phyloP scores from a whole-genome alignment of 768 basidiomycete genomes.

The Suillus weaverae region DNA sequence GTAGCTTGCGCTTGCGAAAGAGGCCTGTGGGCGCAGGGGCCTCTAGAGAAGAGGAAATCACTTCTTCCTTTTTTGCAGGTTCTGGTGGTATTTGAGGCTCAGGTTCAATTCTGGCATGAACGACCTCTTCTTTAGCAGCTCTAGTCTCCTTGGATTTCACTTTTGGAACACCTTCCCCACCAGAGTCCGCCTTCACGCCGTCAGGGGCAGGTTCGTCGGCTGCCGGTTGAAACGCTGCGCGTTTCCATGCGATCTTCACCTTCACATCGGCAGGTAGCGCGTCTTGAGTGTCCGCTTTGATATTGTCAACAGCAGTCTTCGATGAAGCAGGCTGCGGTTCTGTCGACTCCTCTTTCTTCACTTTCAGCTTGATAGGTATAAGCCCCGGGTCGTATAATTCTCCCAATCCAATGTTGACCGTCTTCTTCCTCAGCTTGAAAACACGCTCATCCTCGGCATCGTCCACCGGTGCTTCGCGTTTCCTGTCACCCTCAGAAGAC shows the following conservation, averaged over 20 bases:
- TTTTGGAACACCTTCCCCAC: conserved; percentile 13
- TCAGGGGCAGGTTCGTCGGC: neutral
- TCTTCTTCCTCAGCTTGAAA: conserved; percentile 72
- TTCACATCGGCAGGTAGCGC: conserved; percentile 21
- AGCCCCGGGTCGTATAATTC: conserved; percentile 81
- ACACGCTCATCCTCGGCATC: conserved; percentile 48
- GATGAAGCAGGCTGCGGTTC: conserved; percentile 13
- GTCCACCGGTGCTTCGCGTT: conserved; percentile 44
- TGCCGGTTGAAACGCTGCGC: conserved; percentile 14
- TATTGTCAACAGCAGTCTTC: conserved; percentile 11
- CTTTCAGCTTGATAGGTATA: conserved; percentile 63
- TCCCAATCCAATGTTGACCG: conserved; percentile 57
- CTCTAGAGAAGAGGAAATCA: neutral
- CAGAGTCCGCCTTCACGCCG: conserved; percentile 9
- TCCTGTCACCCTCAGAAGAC: conserved; percentile 37
- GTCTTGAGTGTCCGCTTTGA: conserved; percentile 9
- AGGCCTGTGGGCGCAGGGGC: conserved; percentile 9
- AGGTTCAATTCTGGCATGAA: conserved; percentile 4
- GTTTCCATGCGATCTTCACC: conserved; percentile 38
- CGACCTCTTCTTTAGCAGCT: conserved; percentile 1
- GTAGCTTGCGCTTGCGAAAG: conserved; percentile 37
- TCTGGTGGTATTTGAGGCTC: conserved; percentile 4
- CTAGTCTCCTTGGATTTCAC: neutral
- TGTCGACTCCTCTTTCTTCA: conserved; percentile 43
- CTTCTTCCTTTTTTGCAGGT: conserved; percentile 17